Conservation (phyloP, 148 eudicot genomes). For the Euryodendron excelsum region DNA sequence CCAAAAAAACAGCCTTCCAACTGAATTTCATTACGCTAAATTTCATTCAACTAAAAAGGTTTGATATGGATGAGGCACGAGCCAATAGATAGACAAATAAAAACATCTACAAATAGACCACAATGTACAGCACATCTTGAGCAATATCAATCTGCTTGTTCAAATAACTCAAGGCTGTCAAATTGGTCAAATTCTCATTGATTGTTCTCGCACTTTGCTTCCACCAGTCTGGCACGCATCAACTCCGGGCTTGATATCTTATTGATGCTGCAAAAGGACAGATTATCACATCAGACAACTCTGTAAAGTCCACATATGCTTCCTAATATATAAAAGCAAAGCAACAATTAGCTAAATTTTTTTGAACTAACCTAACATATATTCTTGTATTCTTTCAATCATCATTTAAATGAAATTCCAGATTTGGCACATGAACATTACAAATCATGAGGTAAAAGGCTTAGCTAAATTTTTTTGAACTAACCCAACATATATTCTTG, state of each 20-base stretch:
- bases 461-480: conserved; percentile 12
- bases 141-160: not conserved
- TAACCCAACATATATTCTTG: not conserved
- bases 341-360: not conserved
- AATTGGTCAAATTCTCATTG: not conserved
- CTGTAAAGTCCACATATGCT: not conserved
- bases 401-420: not conserved
- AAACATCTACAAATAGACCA: not conserved
- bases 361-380: not conserved
- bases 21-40: not conserved
- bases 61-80: not conserved
- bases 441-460: conserved; percentile 8
- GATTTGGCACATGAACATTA: not conserved
- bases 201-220: conserved; percentile 44
- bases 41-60: not conserved
- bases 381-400: not conserved
- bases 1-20: not conserved
- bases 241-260: conserved; percentile 47
- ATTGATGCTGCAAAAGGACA: conserved; percentile 56
- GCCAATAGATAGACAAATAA: not conserved
- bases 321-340: not conserved
- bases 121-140: not conserved
- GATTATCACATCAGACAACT: conserved; percentile 5
- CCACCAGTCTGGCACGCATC: conserved; percentile 55
- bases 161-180: not conserved